phyloP scores from a whole-genome alignment of 1,284 basidiomycete species.

The Rhodotorula sp. region DNA sequence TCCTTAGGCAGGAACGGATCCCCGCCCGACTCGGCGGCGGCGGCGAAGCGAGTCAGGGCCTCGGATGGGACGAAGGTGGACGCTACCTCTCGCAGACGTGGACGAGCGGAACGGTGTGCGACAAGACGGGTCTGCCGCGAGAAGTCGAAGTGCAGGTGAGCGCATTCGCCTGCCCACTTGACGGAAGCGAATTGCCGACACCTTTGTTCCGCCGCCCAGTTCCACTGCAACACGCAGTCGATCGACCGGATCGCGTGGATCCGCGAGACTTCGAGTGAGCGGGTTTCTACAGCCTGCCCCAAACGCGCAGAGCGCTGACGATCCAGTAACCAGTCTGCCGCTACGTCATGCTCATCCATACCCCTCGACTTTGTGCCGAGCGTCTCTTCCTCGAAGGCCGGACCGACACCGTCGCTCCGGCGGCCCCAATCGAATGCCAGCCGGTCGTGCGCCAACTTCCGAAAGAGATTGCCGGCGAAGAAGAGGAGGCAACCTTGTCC shows the following conservation, averaged over 20 bases:
- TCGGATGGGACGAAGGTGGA: slow-evolving; percentile 26
- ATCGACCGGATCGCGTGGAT: slow-evolving; percentile 75
- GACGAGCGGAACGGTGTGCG: slow-evolving; percentile 85
- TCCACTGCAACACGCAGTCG: slow-evolving; percentile 70
- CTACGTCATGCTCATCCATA: slow-evolving; percentile 88
- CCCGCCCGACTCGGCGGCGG: slow-evolving; percentile 28
- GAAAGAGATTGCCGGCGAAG: background rate
- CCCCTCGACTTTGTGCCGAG: slow-evolving; percentile 83
- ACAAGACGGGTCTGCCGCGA: slow-evolving; percentile 78
- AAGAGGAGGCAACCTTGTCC: background rate
- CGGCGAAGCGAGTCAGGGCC: background rate
- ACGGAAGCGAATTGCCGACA: background rate
- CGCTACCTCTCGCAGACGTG: slow-evolving; percentile 79
- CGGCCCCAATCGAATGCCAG: slow-evolving; percentile 30
- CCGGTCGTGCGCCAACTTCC: slow-evolving; percentile 16
- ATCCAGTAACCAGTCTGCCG: slow-evolving; percentile 55
- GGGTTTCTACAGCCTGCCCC: slow-evolving; percentile 49
- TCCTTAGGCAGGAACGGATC: slow-evolving; percentile 17
- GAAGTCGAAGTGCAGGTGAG: slow-evolving; percentile 88
- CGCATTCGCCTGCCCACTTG: slow-evolving; percentile 10
- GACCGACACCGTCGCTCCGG: slow-evolving; percentile 6
- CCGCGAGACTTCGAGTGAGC: slow-evolving; percentile 72
- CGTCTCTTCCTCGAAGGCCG: slow-evolving; percentile 65
- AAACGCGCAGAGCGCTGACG: background rate
- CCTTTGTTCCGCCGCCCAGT: slow-evolving; percentile 55